Conservation (phyloP, 306 rosid species). For the Malus fusca region DNA sequence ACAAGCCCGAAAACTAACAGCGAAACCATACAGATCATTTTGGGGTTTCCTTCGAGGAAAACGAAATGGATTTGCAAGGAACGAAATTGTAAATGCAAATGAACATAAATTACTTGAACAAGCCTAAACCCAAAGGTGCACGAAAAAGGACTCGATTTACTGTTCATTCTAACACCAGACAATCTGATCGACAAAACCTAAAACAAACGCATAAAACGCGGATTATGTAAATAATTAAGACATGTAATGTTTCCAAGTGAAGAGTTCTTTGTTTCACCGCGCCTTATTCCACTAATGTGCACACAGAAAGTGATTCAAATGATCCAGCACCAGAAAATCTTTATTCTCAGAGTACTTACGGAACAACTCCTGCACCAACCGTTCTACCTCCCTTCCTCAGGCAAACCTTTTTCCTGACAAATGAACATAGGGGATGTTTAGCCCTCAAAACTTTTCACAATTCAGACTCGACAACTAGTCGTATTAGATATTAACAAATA, state of each 20-base stretch:
- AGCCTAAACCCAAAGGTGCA: background rate
- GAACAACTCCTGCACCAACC: slow-evolving; percentile 98
- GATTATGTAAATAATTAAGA: slow-evolving; percentile 24
- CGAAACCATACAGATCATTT: background rate
- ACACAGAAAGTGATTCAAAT: background rate
- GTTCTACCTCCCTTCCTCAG: slow-evolving; percentile 98
- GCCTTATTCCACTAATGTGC: slow-evolving; percentile 2
- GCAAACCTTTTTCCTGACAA: slow-evolving; percentile 95
- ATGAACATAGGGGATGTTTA: background rate
- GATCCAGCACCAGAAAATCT: slow-evolving; percentile 4
- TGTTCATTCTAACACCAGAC: slow-evolving; percentile 25
- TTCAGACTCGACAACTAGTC: background rate
- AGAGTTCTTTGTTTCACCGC: slow-evolving; percentile 7
- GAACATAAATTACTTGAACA: background rate
- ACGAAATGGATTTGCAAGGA: background rate
- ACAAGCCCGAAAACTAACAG: background rate
- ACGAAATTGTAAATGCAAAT: background rate
- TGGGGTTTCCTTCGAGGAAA: background rate
- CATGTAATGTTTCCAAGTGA: slow-evolving; percentile 26
- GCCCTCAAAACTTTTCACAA: background rate
- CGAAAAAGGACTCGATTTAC: slow-evolving; percentile 7
- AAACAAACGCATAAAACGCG: slow-evolving; percentile 12
- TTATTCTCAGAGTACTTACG: slow-evolving; percentile 65
- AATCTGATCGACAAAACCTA: background rate
- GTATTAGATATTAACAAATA: background rate